A percentile compares a stretch with the other conserved stretches of the same genome.
Evolutionary conservation across 1,284 basidiomycete species (phyloP).

Genomic region (Xerocomus subilludens): DNA sequence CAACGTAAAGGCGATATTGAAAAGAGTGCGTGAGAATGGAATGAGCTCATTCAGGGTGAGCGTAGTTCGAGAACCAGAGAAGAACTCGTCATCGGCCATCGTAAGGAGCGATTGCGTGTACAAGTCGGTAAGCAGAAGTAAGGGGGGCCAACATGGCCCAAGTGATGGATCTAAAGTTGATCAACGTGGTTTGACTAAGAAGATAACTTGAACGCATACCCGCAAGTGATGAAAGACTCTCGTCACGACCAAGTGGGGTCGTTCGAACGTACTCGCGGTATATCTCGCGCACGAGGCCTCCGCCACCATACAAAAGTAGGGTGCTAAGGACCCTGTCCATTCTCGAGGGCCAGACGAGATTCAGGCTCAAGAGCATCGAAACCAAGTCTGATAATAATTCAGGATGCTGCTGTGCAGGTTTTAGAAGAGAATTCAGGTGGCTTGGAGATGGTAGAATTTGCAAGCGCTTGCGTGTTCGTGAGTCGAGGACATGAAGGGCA

Average conservation of each 20-base stretch:
- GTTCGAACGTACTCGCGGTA: constrained; percentile 76
- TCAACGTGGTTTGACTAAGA: constrained; percentile 15
- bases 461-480: constrained; percentile 67
- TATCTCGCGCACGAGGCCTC: constrained; percentile 76
- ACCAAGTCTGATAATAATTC: constrained; percentile 60
- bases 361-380: constrained; percentile 65
- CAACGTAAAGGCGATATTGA: constrained; percentile 83
- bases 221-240: constrained; percentile 57
- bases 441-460: constrained; percentile 60
- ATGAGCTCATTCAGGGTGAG: constrained; percentile 86
- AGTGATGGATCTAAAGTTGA: constrained; percentile 58
- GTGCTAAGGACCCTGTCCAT: constrained; percentile 65
- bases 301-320: constrained; percentile 63
- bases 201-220: constrained; percentile 50
- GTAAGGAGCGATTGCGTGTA: constrained; percentile 90
- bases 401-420: constrained; percentile 53
- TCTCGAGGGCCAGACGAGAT: constrained; percentile 67
- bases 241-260: constrained; percentile 66
- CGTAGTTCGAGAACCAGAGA: constrained; percentile 56
- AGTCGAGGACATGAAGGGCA: constrained; percentile 61
- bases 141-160: constrained; percentile 67
- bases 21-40: constrained; percentile 72
- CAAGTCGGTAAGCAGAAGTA: constrained; percentile 85
- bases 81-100: constrained; percentile 98
- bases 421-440: constrained; percentile 67